These are phyloP conservation scores for Dactylonectria estremocensis DNA, from an alignment of 2,329 filamentous ascomycete genomes.

Conservation along the genomic window DNA sequence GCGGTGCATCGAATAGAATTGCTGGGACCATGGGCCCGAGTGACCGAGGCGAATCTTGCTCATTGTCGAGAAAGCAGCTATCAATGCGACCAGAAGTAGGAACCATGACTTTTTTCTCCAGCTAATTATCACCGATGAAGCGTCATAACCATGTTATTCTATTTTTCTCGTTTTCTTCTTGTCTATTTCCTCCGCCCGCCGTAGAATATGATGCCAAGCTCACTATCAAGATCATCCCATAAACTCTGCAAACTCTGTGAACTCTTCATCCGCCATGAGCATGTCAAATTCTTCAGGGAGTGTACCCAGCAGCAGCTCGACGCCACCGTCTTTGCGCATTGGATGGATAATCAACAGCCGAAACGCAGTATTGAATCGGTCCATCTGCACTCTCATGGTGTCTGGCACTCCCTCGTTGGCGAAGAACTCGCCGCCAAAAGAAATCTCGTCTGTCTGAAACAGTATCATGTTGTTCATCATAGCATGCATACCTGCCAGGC, in stretches of 20 bases:
- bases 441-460: conserved; percentile 43
- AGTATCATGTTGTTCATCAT: conserved; percentile 50
- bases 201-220: neutral
- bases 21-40: too few species aligned
- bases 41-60: too few species aligned
- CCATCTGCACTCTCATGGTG: conserved; percentile 45
- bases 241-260: conserved; percentile 39
- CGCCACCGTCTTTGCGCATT: conserved; percentile 45
- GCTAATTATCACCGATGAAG: too few species aligned
- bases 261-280: conserved; percentile 44
- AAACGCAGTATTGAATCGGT: conserved; percentile 42
- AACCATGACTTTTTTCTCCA: too few species aligned
- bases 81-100: too few species aligned
- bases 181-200: neutral
- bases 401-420: conserved; percentile 45
- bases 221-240: conserved; percentile 20
- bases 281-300: conserved; percentile 48
- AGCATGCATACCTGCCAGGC: neutral
- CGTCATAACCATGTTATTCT: too few species aligned
- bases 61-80: too few species aligned
- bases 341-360: conserved; percentile 47
- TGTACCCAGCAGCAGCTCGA: conserved; percentile 47
- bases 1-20: too few species aligned
- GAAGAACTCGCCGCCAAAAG: conserved; percentile 46
- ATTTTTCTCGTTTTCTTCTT: too few species aligned